Base-by-base conservation (phyloP, 495 filamentous ascomycete genomes). In the Penicillium arizonense region DNA sequence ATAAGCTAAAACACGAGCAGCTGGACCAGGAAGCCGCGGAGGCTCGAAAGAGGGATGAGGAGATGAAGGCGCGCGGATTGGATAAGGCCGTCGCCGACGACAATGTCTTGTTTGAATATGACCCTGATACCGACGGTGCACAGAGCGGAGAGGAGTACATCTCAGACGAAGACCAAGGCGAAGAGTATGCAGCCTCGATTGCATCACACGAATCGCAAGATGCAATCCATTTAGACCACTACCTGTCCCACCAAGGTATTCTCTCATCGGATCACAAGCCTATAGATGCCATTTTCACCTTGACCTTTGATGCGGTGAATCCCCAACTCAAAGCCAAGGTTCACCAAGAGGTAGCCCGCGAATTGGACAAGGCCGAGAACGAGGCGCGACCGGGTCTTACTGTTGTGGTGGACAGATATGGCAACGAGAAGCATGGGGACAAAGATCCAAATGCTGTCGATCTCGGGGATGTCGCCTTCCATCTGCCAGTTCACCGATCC, bases 261-360 rank as follows among this genome's bases (percentile, higher is more conserved):
- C 77, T 88, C 11, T 95, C 95, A 2, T 97, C 93, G 4, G 95
- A 99, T 65, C 95, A 99, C 66, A 99, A 99, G 67, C 95, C 95
- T 0, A 63, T 97, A 9, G 81, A 82, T 53, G 88, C 89, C 8
- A 71, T 88, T 2, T 97, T 97, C 58, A 86, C 80, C 0, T 64
- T 99, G 3, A 82, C 82, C 14, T 96, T 90, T 62, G 88, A 96
- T 53, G 87, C 88, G 3, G 90, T 95, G 5, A 84, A 92, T 8
- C 83, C 90, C 0, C 84, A 91, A 14, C 71, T 95, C 21, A 96
- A 92, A 65, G 79, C 88, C 7, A 87, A 84, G 55, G 75, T 97
- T 4, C 87, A 96, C 47, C 82, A 87, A 58, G 92, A 96, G 64
- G 88, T 97, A 11, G 92, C 88, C 2, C 80, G 88, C 35, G 89